Conservation (phyloP, 208 protist species). For the Leishmania amazonensis region DNA sequence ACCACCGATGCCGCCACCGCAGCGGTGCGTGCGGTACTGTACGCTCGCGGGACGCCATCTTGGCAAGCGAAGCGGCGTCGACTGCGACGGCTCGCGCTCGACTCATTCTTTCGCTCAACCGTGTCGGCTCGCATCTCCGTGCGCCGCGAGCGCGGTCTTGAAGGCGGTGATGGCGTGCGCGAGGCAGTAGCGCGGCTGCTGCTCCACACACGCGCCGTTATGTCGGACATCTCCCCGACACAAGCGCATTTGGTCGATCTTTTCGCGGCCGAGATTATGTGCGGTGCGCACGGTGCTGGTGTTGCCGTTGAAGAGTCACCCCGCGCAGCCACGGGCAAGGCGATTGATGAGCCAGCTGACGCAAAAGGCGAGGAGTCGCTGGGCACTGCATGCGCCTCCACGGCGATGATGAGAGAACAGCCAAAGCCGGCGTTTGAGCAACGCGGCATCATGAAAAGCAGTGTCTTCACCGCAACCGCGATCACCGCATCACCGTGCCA, state of each 20-base stretch:
- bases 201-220: constrained; percentile 22
- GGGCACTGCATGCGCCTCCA: background rate
- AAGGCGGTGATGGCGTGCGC: constrained; percentile 17
- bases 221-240: constrained; percentile 24
- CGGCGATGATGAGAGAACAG: background rate
- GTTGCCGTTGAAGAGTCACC: background rate
- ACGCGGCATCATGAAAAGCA: constrained; percentile 10
- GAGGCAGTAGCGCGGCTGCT: constrained; percentile 9
- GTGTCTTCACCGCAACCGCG: background rate
- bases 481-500: background rate
- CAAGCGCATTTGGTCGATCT: constrained; percentile 32
- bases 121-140: constrained; percentile 15
- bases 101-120: constrained; percentile 24
- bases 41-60: background rate
- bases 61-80: constrained; percentile 20
- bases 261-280: constrained; percentile 13
- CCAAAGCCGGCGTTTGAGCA: background rate
- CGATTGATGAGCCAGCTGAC: background rate
- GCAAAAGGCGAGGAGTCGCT: background rate
- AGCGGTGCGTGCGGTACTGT: constrained; percentile 22
- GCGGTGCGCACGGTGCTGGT: no score
- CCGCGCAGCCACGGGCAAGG: background rate
- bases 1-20: constrained; percentile 17
- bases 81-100: constrained; percentile 19
- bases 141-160: background rate